Evolutionary conservation across 257 asterid species (phyloP), one percentile per base, ranked within the genome.

Genomic region (Mentha longifolia): DNA sequence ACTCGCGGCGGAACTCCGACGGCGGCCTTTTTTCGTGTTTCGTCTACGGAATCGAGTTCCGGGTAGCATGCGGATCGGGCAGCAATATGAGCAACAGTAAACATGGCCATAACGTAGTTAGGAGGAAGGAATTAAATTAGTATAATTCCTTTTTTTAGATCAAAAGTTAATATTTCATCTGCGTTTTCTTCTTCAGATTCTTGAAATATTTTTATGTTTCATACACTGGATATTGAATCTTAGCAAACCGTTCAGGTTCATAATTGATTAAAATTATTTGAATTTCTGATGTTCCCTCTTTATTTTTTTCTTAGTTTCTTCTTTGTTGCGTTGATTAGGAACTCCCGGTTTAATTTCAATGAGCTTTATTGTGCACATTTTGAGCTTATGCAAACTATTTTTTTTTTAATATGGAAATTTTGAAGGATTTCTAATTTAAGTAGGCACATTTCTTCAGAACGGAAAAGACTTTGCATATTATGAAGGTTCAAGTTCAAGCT

Each of bases 1-100:
- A 73, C 9, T 61, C 83, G 4, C 62, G 88, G 77, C 63, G 84
- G 72, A 76, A 79, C 19, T 84, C 86, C 2, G 86, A 81, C 17
- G 76, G 81, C n/a, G 84, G 85, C 30, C 37, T 77, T 22, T 77
- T 83, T 58, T 84, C 81, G 10, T 73, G 91, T 47, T 86, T 91
- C 55, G 95, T 87, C 0, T 85, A 79, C 31, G 94, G 97, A 14
- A 82, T 89, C 15, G 90, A 91, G 82, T 79, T 91, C 70, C 81
- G 82, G 9, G 86, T 91, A 45, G 96, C 83, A 0, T 89, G 97
- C 41, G 95, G 97, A 22, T 75, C 87, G 7, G 74, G 68, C 14
- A 71, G 41, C 65, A 50, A 61, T 45, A 43, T 75, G 1, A 66
- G 57, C 39, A 35, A 68, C 49, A 62, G 37, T 25, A 82, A 78